Evolutionary conservation across 2,329 filamentous ascomycete species (phyloP).

Genomic region (Remersonia thermophila): DNA sequence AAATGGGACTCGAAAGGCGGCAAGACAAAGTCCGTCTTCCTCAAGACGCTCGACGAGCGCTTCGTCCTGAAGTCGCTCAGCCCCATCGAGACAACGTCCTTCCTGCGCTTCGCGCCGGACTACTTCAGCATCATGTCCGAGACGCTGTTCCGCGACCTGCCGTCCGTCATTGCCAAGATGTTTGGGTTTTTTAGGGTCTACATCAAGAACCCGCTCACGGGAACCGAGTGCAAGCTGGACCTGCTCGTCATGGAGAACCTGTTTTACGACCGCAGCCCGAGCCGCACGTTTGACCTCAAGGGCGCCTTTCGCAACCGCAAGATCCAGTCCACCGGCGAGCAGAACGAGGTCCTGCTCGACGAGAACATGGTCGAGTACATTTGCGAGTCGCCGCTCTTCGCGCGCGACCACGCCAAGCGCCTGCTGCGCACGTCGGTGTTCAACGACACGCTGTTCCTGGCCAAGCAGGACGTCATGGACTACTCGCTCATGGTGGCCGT

Average conservation of each 20-base stretch:
- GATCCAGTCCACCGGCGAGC: constrained; percentile 87
- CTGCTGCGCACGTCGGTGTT: constrained; percentile 82
- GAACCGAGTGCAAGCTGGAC: constrained; percentile 88
- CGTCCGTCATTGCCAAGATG: constrained; percentile 98
- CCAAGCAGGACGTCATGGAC: constrained; percentile 96
- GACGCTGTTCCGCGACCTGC: constrained; percentile 86
- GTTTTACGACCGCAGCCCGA: constrained; percentile 87
- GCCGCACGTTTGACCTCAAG: constrained; percentile 88
- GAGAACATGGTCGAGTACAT: constrained; percentile 99
- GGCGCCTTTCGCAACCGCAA: constrained; percentile 98
- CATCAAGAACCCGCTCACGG: constrained; percentile 87
- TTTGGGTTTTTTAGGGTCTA: constrained; percentile 94
- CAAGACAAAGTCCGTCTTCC: constrained; percentile 93
- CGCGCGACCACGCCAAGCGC: constrained; percentile 91
- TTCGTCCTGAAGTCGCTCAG: constrained; percentile 88
- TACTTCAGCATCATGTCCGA: constrained; percentile 98
- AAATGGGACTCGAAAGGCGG: constrained; percentile 98
- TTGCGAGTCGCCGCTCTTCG: constrained; percentile 90
- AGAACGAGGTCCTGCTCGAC: constrained; percentile 90
- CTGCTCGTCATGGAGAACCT: constrained; percentile 94
- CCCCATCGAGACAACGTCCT: constrained; percentile 82
- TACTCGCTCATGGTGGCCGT: constrained; percentile 98
- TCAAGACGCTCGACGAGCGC: constrained; percentile 91
- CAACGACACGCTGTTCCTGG: constrained; percentile 94
- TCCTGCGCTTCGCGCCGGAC: constrained; percentile 86